phyloP scores from a whole-genome alignment of 768 basidiomycete genomes.

The Termitomyces sp. region DNA sequence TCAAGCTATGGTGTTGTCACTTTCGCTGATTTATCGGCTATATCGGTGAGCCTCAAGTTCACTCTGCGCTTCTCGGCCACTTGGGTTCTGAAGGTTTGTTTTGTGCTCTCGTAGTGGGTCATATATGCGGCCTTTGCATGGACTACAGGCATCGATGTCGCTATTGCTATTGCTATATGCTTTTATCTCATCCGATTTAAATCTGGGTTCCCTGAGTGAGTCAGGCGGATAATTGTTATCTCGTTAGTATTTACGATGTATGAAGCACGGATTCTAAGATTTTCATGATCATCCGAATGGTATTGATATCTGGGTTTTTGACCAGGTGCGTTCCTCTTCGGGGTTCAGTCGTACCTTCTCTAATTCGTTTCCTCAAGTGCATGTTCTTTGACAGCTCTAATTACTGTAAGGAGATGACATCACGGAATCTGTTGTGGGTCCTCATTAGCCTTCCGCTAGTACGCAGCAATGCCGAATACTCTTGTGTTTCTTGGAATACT shows the following conservation, averaged over 20 bases:
- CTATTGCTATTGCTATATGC: constrained; percentile 20
- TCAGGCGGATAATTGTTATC: not conserved
- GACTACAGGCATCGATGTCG: constrained; percentile 18
- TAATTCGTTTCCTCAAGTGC: not conserved
- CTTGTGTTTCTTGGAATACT: constrained; percentile 15
- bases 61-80: not conserved
- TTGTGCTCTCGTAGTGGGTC: constrained; percentile 15
- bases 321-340: constrained; percentile 9
- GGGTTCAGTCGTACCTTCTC: not conserved
- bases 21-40: constrained; percentile 9
- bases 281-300: constrained; percentile 14
- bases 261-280: constrained; percentile 16
- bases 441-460: constrained; percentile 1
- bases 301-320: constrained; percentile 15
- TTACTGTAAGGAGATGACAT: constrained; percentile 6
- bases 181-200: constrained; percentile 18
- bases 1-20: constrained; percentile 11
- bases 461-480: constrained; percentile 11
- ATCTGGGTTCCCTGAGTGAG: constrained; percentile 15
- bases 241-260: not conserved
- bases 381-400: constrained; percentile 13
- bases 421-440: not conserved
- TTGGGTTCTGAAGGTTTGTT: not conserved
- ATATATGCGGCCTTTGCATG: constrained; percentile 18
- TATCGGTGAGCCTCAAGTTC: constrained; percentile 9